Evolutionary conservation across 768 basidiomycete species (phyloP).

Genomic region (Tulasnella sp.): DNA sequence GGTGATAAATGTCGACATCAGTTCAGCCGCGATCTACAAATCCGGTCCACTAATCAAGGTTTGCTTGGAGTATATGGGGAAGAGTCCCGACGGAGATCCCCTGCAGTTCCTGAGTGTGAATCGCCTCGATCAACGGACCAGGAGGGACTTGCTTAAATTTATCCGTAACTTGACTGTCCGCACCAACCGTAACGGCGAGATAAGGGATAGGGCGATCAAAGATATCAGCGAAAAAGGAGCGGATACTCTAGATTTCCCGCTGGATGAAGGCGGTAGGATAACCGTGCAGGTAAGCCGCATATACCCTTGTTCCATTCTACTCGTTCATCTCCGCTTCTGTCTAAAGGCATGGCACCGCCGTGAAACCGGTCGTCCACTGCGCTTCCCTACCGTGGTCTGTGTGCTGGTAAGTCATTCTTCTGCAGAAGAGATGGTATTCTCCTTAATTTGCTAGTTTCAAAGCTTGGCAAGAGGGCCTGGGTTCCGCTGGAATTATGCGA

Average conservation of each 20-base stretch:
- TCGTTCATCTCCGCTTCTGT: background rate
- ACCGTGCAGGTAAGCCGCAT: slow-evolving; percentile 20
- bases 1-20: slow-evolving; percentile 69
- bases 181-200: background rate
- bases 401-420: slow-evolving; percentile 44
- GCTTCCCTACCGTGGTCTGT: slow-evolving; percentile 57
- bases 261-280: slow-evolving; percentile 44
- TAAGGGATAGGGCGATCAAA: slow-evolving; percentile 53
- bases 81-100: slow-evolving; percentile 31
- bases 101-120: slow-evolving; percentile 27
- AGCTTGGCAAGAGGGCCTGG: slow-evolving; percentile 34
- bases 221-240: slow-evolving; percentile 51
- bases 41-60: slow-evolving; percentile 51
- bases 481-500: slow-evolving; percentile 61
- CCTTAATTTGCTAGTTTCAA: background rate
- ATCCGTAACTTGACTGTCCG: slow-evolving; percentile 17
- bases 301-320: background rate
- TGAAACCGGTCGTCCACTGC: slow-evolving; percentile 31
- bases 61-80: slow-evolving; percentile 46
- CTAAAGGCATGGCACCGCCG: background rate
- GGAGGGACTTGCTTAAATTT: slow-evolving; percentile 9
- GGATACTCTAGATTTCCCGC: slow-evolving; percentile 44
- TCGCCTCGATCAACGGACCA: background rate
- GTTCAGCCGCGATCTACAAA: slow-evolving; percentile 60
- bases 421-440: background rate